Percentiles rank a stretch among this genome's conserved stretches.
These are phyloP conservation scores for Pichia sp. DNA, from an alignment of 1,139 yeast genomes.

Conservation along the genomic window DNA sequence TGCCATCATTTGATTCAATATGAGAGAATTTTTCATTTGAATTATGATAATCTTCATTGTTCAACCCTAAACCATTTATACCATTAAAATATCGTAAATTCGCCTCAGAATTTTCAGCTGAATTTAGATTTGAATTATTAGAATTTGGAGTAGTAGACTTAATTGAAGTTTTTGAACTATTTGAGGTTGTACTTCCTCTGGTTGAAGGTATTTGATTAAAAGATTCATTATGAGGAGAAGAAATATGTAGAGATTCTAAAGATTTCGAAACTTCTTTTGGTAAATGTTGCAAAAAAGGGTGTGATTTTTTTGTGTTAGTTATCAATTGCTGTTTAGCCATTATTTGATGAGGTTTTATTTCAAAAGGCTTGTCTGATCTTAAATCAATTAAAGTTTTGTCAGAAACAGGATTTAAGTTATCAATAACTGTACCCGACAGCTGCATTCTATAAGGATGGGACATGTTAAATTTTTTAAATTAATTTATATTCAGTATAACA, in stretches of 20 bases:
- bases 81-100: not conserved
- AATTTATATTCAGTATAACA: too few species aligned
- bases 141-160: constrained; percentile 1
- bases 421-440: not conserved
- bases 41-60: not conserved
- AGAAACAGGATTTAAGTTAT: not conserved
- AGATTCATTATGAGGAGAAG: constrained; percentile 4
- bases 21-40: too few species aligned
- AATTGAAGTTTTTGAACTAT: constrained; percentile 1
- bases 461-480: too few species aligned
- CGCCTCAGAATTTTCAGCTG: not conserved
- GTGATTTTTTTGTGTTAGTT: constrained; percentile 7
- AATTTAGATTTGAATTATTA: not conserved
- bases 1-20: not conserved
- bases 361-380: not conserved
- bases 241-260: constrained; percentile 12
- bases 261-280: constrained; percentile 14
- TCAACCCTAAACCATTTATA: not conserved
- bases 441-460: constrained; percentile 16
- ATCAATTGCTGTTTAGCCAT: constrained; percentile 7
- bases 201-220: constrained; percentile 2
- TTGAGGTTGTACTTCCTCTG: constrained; percentile 1
- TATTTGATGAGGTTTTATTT: constrained; percentile 12
- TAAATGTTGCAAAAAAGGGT: constrained; percentile 16
- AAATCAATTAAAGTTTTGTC: not conserved